phyloP scores from a whole-genome alignment of 2,329 filamentous ascomycete species.

The Pseudogymnoascus sp. region DNA sequence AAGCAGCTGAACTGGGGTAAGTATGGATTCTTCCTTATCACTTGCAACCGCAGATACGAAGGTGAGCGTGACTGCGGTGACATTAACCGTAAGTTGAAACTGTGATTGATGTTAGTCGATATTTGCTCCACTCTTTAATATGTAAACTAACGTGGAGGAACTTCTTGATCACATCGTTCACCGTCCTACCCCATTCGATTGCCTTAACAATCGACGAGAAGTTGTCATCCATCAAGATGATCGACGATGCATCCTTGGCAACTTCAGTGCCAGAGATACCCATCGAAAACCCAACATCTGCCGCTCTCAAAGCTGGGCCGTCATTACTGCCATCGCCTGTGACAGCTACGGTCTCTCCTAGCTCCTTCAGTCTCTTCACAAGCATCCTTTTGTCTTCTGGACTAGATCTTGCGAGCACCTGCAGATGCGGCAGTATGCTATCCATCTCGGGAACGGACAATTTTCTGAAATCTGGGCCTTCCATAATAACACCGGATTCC shows the following conservation, averaged over 20 bases:
- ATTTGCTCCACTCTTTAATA: not conserved
- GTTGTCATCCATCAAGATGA: slow-evolving; percentile 84
- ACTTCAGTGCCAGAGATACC: slow-evolving; percentile 67
- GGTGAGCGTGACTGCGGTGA: too few species aligned
- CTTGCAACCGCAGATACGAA: too few species aligned
- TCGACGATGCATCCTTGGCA: slow-evolving; percentile 49
- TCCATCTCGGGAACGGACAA: slow-evolving; percentile 58
- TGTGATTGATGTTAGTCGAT: not conserved
- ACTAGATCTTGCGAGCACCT: slow-evolving; percentile 67
- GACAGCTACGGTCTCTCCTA: slow-evolving; percentile 71
- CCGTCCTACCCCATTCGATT: slow-evolving; percentile 70
- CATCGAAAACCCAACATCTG: slow-evolving; percentile 84
- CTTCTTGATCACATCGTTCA: slow-evolving; percentile 71
- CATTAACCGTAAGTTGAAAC: not conserved
- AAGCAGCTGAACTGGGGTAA: too few species aligned
- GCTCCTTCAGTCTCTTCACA: slow-evolving; percentile 62
- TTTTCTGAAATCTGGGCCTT: slow-evolving; percentile 72
- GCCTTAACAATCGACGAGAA: slow-evolving; percentile 79
- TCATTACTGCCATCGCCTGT: slow-evolving; percentile 82
- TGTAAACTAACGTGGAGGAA: slow-evolving; percentile 44
- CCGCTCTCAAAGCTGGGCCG: slow-evolving; percentile 71
- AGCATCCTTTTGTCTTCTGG: slow-evolving; percentile 71
- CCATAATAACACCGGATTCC: slow-evolving; percentile 62
- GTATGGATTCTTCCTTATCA: too few species aligned
- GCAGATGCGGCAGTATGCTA: slow-evolving; percentile 60